Percentiles rank a stretch among this genome's conserved stretches.
These are phyloP conservation scores for Suillus luteus DNA, from an alignment of 768 basidiomycete species.

Conservation along the genomic window DNA sequence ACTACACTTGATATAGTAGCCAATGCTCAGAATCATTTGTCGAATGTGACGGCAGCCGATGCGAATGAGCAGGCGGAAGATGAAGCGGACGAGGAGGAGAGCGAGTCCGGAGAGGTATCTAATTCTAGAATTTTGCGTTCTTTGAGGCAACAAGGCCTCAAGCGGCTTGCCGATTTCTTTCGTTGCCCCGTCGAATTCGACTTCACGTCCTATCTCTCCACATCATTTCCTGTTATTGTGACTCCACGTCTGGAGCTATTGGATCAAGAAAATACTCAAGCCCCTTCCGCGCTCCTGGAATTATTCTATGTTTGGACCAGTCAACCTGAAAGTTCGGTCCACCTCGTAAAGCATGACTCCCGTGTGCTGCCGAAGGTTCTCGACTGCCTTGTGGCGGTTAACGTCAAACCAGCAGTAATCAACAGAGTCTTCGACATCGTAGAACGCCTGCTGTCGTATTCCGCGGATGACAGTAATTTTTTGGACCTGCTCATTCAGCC, in stretches of 20 bases:
- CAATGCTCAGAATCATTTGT: constrained; percentile 61
- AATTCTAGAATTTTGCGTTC: constrained; percentile 51
- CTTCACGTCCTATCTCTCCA: constrained; percentile 67
- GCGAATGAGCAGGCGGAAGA: constrained; percentile 40
- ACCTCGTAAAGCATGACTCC: constrained; percentile 70
- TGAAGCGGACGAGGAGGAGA: constrained; percentile 39
- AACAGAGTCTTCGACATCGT: constrained; percentile 83
- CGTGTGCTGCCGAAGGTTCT: constrained; percentile 76
- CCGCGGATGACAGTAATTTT: constrained; percentile 51
- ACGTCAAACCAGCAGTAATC: constrained; percentile 86
- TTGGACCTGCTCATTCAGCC: constrained; percentile 62
- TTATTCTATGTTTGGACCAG: constrained; percentile 79
- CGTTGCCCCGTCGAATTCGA: constrained; percentile 71
- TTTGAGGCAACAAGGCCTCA: constrained; percentile 82
- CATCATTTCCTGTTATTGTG: constrained; percentile 71
- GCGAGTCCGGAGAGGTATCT: constrained; percentile 23
- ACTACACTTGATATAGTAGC: constrained; percentile 66
- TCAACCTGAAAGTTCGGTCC: constrained; percentile 53
- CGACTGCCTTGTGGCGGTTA: constrained; percentile 75
- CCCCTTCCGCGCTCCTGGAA: constrained; percentile 86
- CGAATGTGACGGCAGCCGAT: constrained; percentile 33
- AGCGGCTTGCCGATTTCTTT: constrained; percentile 89
- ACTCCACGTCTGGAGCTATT: constrained; percentile 77
- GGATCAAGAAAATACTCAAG: constrained; percentile 86
- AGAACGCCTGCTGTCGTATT: constrained; percentile 63